Evolutionary conservation across 768 basidiomycete genomes (phyloP).

Genomic region (Xerocomus potaroensis): DNA sequence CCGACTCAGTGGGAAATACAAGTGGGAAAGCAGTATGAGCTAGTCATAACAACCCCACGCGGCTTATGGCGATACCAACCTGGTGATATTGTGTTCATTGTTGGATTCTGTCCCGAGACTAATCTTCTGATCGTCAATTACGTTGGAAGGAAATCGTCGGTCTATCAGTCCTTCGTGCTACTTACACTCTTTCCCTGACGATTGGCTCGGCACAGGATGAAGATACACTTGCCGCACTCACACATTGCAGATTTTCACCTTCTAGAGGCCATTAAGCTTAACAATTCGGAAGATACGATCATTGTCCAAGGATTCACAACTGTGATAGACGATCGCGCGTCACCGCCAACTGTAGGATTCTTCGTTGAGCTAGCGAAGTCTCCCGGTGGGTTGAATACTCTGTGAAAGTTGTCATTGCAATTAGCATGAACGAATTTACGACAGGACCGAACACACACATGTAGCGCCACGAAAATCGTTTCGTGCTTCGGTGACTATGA

Average conservation of each 20-base stretch:
- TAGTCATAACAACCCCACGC: not conserved
- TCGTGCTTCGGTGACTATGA: not conserved
- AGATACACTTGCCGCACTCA: conserved; percentile 3
- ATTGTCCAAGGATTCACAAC: conserved; percentile 14
- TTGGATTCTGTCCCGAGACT: not conserved
- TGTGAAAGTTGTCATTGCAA: not conserved
- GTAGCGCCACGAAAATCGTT: conserved; percentile 2
- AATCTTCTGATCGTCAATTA: not conserved
- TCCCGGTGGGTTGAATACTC: conserved; percentile 3
- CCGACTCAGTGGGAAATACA: not conserved
- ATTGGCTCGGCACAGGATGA: not conserved
- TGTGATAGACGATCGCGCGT: conserved; percentile 8
- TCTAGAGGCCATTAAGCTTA: not conserved
- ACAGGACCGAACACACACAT: conserved; percentile 5
- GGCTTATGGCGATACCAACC: not conserved
- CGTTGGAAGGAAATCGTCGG: too few relatives aligned
- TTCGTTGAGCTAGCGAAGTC: conserved; percentile 12
- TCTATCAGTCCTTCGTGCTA: too few relatives aligned
- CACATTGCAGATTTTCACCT: conserved; percentile 12
- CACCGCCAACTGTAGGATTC: conserved; percentile 5
- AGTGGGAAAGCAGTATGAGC: not conserved
- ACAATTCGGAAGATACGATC: conserved; percentile 1
- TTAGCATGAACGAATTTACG: too few relatives aligned
- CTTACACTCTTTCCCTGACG: not conserved
- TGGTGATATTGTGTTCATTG: not conserved